These are phyloP conservation scores for Acorus calamus DNA, from an alignment of 106 monocot species.

Conservation along the genomic window DNA sequence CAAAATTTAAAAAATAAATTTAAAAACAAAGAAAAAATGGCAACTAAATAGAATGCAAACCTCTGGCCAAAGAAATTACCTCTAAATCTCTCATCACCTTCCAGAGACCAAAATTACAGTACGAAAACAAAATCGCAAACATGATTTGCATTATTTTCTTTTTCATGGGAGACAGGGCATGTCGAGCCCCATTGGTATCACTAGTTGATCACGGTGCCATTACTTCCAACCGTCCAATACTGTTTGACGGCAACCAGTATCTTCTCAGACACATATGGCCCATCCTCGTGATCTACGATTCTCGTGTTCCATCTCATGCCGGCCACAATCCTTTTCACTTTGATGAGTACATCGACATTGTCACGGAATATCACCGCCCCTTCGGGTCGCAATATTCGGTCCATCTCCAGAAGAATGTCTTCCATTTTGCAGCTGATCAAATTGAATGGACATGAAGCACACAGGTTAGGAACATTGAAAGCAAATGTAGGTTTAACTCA, in stretches of 20 bases:
- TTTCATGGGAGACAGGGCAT: no score
- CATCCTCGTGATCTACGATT: slow-evolving; percentile 35
- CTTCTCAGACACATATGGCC: slow-evolving; percentile 31
- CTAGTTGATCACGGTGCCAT: background rate
- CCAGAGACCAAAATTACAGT: no score
- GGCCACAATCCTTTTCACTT: slow-evolving; percentile 20
- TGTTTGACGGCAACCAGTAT: slow-evolving; percentile 39
- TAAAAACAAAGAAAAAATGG: no score
- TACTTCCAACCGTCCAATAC: slow-evolving; percentile 36
- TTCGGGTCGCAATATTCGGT: slow-evolving; percentile 43
- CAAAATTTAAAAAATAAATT: no score
- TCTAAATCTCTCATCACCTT: no score
- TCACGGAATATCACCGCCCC: slow-evolving; percentile 39
- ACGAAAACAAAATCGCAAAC: no score
- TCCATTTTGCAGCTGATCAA: slow-evolving; percentile 40
- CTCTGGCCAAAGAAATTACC: no score
- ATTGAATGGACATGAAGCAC: background rate
- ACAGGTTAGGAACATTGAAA: background rate
- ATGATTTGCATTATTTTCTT: no score
- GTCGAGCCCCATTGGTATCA: no score
- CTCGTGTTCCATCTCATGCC: slow-evolving; percentile 38
- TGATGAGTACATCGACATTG: slow-evolving; percentile 26
- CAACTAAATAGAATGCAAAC: no score
- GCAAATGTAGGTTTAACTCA: no score
- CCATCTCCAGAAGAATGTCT: slow-evolving; percentile 50